These are phyloP conservation scores for Exophiala alcalophila DNA, from an alignment of 2,329 filamentous ascomycete species.

Conservation along the genomic window DNA sequence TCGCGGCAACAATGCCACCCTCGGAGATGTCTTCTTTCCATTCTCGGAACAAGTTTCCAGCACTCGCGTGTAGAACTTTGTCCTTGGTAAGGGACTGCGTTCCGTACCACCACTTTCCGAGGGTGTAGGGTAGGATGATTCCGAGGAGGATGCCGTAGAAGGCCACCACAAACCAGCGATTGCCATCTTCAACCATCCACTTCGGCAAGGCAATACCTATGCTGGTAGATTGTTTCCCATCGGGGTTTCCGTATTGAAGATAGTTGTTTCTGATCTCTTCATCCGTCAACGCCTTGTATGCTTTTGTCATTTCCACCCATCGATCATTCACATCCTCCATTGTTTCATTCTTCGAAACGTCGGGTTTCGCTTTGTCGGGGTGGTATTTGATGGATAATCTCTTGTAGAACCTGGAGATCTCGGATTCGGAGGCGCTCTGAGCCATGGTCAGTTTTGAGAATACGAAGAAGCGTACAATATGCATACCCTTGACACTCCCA, in stretches of 20 bases:
- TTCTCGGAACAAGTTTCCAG: slow-evolving; percentile 90
- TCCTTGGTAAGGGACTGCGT: slow-evolving; percentile 91
- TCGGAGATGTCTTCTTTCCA: slow-evolving; percentile 82
- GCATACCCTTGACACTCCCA: slow-evolving; percentile 76
- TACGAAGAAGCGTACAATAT: slow-evolving; percentile 3
- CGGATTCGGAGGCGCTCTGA: slow-evolving; percentile 71
- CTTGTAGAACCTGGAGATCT: slow-evolving; percentile 90
- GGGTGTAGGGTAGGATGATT: slow-evolving; percentile 84
- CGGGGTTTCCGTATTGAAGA: slow-evolving; percentile 90
- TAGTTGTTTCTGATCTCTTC: slow-evolving; percentile 97
- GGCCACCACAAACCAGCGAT: slow-evolving; percentile 90
- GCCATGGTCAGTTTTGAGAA: slow-evolving; percentile 41
- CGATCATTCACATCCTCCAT: slow-evolving; percentile 76
- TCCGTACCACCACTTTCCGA: slow-evolving; percentile 98
- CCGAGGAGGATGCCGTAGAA: slow-evolving; percentile 86
- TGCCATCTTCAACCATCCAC: slow-evolving; percentile 87
- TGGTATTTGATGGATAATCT: slow-evolving; percentile 81
- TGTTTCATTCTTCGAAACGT: slow-evolving; percentile 85
- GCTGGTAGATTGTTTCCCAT: slow-evolving; percentile 96
- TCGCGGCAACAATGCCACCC: slow-evolving; percentile 72
- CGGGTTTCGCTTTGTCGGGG: slow-evolving; percentile 86
- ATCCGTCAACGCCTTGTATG: slow-evolving; percentile 95
- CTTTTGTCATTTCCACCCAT: slow-evolving; percentile 95
- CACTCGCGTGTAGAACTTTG: slow-evolving; percentile 85
- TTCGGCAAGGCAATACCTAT: slow-evolving; percentile 95